These are phyloP conservation scores for Collybiopsis confluens DNA, from an alignment of 768 basidiomycete genomes.

Conservation along the genomic window DNA sequence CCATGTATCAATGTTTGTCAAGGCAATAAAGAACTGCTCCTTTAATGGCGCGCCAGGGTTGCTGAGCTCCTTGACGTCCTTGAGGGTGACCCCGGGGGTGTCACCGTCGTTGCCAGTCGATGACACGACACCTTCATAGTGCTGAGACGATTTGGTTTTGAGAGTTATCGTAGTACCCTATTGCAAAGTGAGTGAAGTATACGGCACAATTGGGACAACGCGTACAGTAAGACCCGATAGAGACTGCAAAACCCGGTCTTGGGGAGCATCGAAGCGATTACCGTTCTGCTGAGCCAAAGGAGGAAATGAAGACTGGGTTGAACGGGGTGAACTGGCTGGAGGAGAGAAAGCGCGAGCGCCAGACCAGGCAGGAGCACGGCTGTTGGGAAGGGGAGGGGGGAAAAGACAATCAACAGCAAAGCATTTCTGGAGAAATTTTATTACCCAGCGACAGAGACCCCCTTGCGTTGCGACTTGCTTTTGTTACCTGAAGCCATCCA, in stretches of 20 bases:
- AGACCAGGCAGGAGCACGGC: conserved; percentile 51
- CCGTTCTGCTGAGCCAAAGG: conserved; percentile 47
- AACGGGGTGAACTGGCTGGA: conserved; percentile 30
- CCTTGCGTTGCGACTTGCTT: conserved; percentile 61
- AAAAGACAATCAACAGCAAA: no score
- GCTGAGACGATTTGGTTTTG: conserved; percentile 61
- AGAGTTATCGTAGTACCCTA: conserved; percentile 82
- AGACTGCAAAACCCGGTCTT: conserved; percentile 59
- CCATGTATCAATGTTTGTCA: conserved; percentile 71
- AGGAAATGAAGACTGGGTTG: conserved; percentile 38
- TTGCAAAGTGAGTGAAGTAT: conserved; percentile 7
- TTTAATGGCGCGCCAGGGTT: conserved; percentile 65
- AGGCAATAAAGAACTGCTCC: conserved; percentile 65
- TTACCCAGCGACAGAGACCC: conserved; percentile 53
- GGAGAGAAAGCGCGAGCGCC: conserved; percentile 66
- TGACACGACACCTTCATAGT: conserved; percentile 69
- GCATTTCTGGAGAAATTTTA: conserved; percentile 25
- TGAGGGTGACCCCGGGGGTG: conserved; percentile 66
- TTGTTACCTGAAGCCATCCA: conserved; percentile 63
- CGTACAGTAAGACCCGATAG: conserved; percentile 70
- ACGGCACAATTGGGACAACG: conserved; percentile 14
- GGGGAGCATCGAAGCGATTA: conserved; percentile 40
- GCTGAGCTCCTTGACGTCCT: conserved; percentile 72
- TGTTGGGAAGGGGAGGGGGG: no score
- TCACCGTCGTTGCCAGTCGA: conserved; percentile 64